A percentile compares a stretch with the other conserved stretches of the same genome.
Evolutionary conservation across 108 stramenopile species (phyloP).

Genomic region (Mediolabrus comicus): DNA sequence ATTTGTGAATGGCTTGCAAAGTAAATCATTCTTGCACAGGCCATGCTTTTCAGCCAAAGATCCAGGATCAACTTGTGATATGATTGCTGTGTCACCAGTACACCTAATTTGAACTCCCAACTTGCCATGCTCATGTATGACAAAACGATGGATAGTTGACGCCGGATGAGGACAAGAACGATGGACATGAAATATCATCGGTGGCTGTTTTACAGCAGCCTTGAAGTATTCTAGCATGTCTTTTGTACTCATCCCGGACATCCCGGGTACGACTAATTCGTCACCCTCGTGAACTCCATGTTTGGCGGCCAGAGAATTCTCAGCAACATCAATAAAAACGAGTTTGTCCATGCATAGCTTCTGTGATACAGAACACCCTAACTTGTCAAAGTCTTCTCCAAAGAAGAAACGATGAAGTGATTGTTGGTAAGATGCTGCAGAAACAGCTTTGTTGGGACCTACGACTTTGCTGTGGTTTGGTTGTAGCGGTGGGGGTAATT

Average conservation of each 20-base stretch:
- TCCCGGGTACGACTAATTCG: background rate
- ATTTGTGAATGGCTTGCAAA: constrained; percentile 29
- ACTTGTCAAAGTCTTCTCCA: background rate
- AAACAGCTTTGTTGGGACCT: background rate
- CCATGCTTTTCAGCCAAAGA: constrained; percentile 16
- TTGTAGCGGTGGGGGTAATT: background rate
- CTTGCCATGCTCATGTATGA: constrained; percentile 3
- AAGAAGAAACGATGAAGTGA: background rate
- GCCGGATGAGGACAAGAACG: background rate
- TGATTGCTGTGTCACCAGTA: background rate
- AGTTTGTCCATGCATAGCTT: background rate
- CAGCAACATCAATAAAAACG: background rate
- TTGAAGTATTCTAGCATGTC: background rate
- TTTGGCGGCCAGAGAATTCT: background rate
- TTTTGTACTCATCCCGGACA: background rate
- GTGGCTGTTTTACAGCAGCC: background rate
- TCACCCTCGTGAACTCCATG: background rate
- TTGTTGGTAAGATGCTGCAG: background rate
- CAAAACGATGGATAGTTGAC: constrained; percentile 18
- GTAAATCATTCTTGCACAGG: constrained; percentile 9
- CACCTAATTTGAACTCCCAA: constrained; percentile 3
- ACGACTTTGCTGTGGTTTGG: no score
- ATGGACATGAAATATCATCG: constrained; percentile 23
- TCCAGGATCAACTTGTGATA: background rate
- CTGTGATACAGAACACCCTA: background rate